Percentiles rank a stretch among this genome's conserved stretches.
Conservation (phyloP, 305 asterid genomes). For the Fraxinus nigra region DNA sequence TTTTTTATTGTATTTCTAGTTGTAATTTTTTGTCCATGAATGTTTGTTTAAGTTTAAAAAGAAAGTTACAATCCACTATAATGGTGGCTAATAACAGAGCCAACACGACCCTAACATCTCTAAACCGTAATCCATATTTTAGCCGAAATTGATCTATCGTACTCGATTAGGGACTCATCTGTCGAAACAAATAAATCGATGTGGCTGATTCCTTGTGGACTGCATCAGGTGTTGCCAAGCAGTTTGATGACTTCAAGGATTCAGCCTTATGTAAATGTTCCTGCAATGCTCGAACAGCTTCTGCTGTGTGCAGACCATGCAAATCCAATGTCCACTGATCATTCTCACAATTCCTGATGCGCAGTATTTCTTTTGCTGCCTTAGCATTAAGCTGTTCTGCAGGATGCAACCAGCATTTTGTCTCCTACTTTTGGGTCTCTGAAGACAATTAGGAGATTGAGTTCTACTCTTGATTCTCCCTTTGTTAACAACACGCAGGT, state of each 20-base stretch:
- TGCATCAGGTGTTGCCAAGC: slow-evolving; percentile 18
- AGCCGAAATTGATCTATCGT: neutral
- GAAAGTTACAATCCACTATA: too few relatives aligned
- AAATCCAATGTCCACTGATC: slow-evolving; percentile 79
- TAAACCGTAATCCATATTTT: neutral
- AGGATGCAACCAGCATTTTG: neutral
- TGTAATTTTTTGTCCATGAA: neutral
- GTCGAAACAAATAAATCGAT: slow-evolving; percentile 2
- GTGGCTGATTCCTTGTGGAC: slow-evolving; percentile 29
- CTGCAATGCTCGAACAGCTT: slow-evolving; percentile 76
- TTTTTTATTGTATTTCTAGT: neutral
- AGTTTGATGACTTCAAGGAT: slow-evolving; percentile 35
- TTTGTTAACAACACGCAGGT: slow-evolving; percentile 2
- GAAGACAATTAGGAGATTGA: slow-evolving; percentile 70
- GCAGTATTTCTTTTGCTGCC: slow-evolving; percentile 77
- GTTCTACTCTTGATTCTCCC: slow-evolving; percentile 29
- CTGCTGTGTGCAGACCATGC: slow-evolving; percentile 88
- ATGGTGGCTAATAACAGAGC: neutral
- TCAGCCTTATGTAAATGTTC: slow-evolving; percentile 63
- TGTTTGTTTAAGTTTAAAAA: neutral
- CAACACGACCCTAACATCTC: neutral
- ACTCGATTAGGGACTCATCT: neutral
- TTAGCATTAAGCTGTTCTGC: slow-evolving; percentile 49
- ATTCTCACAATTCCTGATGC: slow-evolving; percentile 51
- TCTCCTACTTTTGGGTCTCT: slow-evolving; percentile 42